Evolutionary conservation across 2,329 filamentous ascomycete genomes (phyloP).

Genomic region (Metarhizium anisopliae): DNA sequence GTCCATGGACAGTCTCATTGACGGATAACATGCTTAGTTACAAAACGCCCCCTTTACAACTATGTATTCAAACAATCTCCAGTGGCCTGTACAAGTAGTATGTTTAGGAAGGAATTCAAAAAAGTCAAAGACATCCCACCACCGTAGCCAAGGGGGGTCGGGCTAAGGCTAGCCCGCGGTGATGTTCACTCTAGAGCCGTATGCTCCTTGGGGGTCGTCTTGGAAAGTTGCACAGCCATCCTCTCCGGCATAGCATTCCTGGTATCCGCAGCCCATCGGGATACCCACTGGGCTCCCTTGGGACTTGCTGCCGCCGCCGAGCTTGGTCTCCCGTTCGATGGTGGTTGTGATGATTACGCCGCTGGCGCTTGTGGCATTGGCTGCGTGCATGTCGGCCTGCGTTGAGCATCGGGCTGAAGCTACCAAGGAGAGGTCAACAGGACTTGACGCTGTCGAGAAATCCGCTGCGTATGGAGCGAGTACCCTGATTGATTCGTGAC

Average conservation of each 20-base stretch:
- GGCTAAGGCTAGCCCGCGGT: background rate
- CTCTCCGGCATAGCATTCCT: background rate
- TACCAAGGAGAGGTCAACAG: background rate
- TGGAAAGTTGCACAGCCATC: background rate
- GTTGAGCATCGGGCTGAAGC: background rate
- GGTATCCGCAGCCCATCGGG: background rate
- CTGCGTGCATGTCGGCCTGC: background rate
- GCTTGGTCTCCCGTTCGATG: slow-evolving; percentile 25
- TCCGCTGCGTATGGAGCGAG: slow-evolving; percentile 1
- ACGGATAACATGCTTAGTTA: background rate
- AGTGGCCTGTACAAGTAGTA: no score
- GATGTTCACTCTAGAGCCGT: background rate
- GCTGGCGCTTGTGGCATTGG: background rate
- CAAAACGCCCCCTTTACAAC: no score
- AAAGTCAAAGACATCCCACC: background rate
- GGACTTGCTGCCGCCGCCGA: slow-evolving; percentile 10
- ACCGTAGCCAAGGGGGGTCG: background rate
- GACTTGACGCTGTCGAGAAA: background rate
- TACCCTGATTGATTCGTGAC: slow-evolving; percentile 2
- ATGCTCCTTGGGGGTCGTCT: background rate
- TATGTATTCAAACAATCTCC: no score
- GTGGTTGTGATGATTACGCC: slow-evolving; percentile 29
- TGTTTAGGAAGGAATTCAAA: background rate
- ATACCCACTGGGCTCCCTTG: background rate
- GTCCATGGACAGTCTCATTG: background rate